A percentile compares a stretch with the other conserved stretches of the same genome.
Conservation (phyloP, 2,329 filamentous ascomycete genomes). For the Fusarium sp. region DNA sequence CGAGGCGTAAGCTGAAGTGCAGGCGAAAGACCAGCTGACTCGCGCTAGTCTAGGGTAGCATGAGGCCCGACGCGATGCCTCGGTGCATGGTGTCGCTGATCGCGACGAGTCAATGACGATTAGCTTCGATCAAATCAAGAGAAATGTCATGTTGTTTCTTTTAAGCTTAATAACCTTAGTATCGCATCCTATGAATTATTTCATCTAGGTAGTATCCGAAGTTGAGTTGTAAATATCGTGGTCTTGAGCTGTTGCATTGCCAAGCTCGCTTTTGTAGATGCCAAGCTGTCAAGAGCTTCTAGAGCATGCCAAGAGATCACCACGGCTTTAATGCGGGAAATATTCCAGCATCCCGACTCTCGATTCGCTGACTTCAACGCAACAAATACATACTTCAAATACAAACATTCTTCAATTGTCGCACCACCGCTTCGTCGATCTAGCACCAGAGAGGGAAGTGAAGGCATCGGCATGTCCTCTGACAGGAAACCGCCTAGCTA, state of each 20-base stretch:
- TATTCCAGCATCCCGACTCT: not conserved
- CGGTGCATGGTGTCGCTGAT: too few relatives aligned
- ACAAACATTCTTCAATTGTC: too few relatives aligned
- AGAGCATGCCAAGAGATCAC: slow-evolving; percentile 27
- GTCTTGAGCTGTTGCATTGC: not conserved
- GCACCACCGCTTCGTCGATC: too few relatives aligned
- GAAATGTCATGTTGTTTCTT: too few relatives aligned
- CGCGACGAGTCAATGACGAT: too few relatives aligned
- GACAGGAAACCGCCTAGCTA: too few relatives aligned
- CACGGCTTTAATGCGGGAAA: slow-evolving; percentile 25
- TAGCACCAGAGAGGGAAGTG: too few relatives aligned
- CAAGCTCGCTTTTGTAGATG: slow-evolving; percentile 13
- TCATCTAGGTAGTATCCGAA: too few relatives aligned
- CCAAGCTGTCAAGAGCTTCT: slow-evolving; percentile 25
- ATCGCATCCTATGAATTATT: too few relatives aligned
- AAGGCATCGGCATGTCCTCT: not conserved
- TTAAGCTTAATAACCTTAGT: not conserved
- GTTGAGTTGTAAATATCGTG: too few relatives aligned
- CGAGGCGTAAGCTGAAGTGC: not conserved
- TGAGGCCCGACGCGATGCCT: not conserved
- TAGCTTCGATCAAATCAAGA: too few relatives aligned
- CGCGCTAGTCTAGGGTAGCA: not conserved
- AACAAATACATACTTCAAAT: too few relatives aligned
- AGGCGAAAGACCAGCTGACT: not conserved
- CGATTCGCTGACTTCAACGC: not conserved